Percentiles rank a stretch among this genome's conserved stretches.
Evolutionary conservation across 192 early-diverging fungal genomes (phyloP).

Genomic region (Backusella tarrabulga): DNA sequence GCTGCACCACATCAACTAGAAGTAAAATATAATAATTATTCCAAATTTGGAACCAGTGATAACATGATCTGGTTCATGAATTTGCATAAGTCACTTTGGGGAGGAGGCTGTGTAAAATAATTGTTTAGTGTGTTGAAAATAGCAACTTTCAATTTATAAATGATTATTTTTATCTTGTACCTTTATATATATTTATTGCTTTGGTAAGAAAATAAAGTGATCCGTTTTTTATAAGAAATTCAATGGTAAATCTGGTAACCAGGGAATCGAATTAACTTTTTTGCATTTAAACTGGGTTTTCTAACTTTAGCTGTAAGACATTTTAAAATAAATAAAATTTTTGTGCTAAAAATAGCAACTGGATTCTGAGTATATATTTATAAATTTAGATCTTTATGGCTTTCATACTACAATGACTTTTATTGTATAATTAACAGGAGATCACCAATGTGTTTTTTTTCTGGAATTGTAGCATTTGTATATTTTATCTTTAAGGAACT

Average conservation of each 20-base stretch:
- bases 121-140: not conserved
- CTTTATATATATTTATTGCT: not conserved
- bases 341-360: not conserved
- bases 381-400: not conserved
- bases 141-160: not conserved
- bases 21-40: slow-evolving; percentile 1
- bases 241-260: not conserved
- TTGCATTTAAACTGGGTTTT: not conserved
- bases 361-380: not conserved
- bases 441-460: not conserved
- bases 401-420: slow-evolving; percentile 2
- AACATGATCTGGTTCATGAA: not conserved
- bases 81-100: not conserved
- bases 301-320: not conserved
- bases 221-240: not conserved
- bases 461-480: not conserved
- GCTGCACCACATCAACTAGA: not conserved
- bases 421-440: not conserved
- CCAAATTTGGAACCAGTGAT: not conserved
- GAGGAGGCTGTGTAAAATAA: not conserved
- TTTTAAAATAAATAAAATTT: not conserved
- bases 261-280: not conserved
- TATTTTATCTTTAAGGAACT: not conserved
- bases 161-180: not conserved
- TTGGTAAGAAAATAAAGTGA: not conserved